Evolutionary conservation across 192 early-diverging fungal genomes (phyloP), one percentile per base, ranked within the genome.

Genomic region (Coemansia sp.): DNA sequence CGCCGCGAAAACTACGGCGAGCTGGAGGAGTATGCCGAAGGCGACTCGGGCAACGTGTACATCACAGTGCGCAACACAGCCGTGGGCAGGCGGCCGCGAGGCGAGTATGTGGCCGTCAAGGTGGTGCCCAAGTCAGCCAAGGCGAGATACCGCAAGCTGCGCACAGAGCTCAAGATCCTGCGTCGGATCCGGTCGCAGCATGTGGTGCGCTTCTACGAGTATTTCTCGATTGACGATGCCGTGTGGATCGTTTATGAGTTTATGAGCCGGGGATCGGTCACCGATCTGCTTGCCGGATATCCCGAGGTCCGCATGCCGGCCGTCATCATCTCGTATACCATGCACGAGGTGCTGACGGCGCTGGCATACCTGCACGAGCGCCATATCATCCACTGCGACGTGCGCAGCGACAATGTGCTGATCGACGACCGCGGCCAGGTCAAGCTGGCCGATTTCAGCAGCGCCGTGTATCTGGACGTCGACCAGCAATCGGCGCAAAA

Each of bases 361-460:
- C 68, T 83, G 72, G 75, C 75, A 5, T 83, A 83, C 53, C 47
- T 83, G 62, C 81, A 83, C 55, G 68, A 71, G 57, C 67, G 74
- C 19, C 65, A 69, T 27, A 77, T 77, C 34, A 49, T 83, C 36
- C 82, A 83, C 65, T 75, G 82, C 54, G 82, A 83, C 42, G 65
- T 83, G 48, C 74, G 78, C 55, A 81, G 78, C 62, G 82, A 83
- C 79, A 81, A 83, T 39, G 63, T 83, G 29, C 65, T 83, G 46
- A 72, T 83, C 29, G 73, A 72, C 56, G 65, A 74, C 50, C 66
- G 76, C 13, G 89, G 89, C 18, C 77, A 83, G 61, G 86, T 89
- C 39, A 91, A 89, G 71, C 83, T 90, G 67, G 84, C 82, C 0
- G 78, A 83, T 46, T 81, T 83, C 58, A 74, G 74, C 64, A 75